These are phyloP conservation scores for Phytophthora pinifolia DNA, from an alignment of 352 stramenopile genomes.

Conservation along the genomic window DNA sequence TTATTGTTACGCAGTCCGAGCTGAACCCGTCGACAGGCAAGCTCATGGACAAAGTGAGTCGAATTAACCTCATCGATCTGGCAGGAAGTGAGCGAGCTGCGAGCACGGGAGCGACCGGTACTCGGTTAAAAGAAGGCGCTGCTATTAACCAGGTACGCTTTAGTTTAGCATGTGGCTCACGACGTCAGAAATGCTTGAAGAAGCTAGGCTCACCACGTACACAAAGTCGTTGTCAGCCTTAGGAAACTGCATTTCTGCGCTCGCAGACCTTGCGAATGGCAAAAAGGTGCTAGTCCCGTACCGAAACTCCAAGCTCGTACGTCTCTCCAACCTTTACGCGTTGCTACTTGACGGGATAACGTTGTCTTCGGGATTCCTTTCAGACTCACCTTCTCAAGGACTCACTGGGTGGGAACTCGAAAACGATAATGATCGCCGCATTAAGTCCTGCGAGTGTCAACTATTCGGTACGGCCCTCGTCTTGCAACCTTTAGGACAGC, in stretches of 20 bases:
- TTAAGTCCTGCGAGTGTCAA: slow-evolving; percentile 88
- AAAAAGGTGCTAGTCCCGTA: slow-evolving; percentile 91
- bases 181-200: background rate
- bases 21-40: slow-evolving; percentile 71
- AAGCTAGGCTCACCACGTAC: slow-evolving; percentile 5
- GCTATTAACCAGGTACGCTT: slow-evolving; percentile 89
- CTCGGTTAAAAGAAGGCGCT: slow-evolving; percentile 90
- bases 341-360: background rate
- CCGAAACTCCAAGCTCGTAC: slow-evolving; percentile 91
- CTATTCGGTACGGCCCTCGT: slow-evolving; percentile 52
- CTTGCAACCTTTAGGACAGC: background rate
- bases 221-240: slow-evolving; percentile 86
- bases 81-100: slow-evolving; percentile 88
- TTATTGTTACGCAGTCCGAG: slow-evolving; percentile 81
- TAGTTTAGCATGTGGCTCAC: background rate
- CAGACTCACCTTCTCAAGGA: slow-evolving; percentile 86
- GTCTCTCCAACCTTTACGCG: background rate
- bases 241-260: slow-evolving; percentile 91
- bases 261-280: slow-evolving; percentile 85
- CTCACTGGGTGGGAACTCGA: slow-evolving; percentile 87
- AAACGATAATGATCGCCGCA: slow-evolving; percentile 91
- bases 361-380: background rate
- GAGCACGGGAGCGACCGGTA: slow-evolving; percentile 89
- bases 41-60: slow-evolving; percentile 81
- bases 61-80: slow-evolving; percentile 92